These are phyloP conservation scores for Chytridiales sp. DNA, from an alignment of 371 early-diverging fungal genomes.

Conservation along the genomic window DNA sequence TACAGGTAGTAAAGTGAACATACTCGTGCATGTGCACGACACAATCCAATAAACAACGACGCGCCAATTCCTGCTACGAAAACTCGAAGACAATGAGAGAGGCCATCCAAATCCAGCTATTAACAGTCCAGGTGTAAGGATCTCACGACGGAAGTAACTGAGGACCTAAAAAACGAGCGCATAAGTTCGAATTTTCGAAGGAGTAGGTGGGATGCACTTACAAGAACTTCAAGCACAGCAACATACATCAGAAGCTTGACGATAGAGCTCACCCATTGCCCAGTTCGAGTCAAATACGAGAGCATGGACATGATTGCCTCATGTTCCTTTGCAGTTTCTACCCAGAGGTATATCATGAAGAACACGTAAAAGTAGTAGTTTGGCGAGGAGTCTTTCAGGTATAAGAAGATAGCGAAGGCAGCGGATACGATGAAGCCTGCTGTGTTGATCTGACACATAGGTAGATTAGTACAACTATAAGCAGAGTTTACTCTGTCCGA, in stretches of 20 bases:
- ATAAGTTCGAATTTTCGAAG: not conserved
- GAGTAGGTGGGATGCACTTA: too few relatives aligned
- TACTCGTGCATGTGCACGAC: constrained; percentile 67
- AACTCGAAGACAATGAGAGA: constrained; percentile 48
- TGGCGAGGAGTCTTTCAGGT: constrained; percentile 70
- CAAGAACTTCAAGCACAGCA: constrained; percentile 66
- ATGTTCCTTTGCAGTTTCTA: constrained; percentile 56
- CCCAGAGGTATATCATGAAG: constrained; percentile 89
- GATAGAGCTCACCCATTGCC: constrained; percentile 13
- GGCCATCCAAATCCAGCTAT: constrained; percentile 59
- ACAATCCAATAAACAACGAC: constrained; percentile 62
- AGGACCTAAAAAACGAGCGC: constrained; percentile 52
- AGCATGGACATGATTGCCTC: constrained; percentile 38
- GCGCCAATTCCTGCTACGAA: constrained; percentile 49
- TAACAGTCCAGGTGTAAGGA: constrained; percentile 46
- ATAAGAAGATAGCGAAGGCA: constrained; percentile 53
- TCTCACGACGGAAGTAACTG: constrained; percentile 72
- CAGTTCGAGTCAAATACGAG: not conserved
- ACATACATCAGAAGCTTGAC: constrained; percentile 45
- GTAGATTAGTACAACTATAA: not conserved
- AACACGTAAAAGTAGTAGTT: constrained; percentile 83
- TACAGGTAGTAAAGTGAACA: constrained; percentile 85
- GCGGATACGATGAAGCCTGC: constrained; percentile 41
- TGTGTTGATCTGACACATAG: not conserved
- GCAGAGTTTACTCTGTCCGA: too few relatives aligned